phyloP scores from a whole-genome alignment of 1,284 basidiomycete genomes.

The Neolentinus lepideus region DNA sequence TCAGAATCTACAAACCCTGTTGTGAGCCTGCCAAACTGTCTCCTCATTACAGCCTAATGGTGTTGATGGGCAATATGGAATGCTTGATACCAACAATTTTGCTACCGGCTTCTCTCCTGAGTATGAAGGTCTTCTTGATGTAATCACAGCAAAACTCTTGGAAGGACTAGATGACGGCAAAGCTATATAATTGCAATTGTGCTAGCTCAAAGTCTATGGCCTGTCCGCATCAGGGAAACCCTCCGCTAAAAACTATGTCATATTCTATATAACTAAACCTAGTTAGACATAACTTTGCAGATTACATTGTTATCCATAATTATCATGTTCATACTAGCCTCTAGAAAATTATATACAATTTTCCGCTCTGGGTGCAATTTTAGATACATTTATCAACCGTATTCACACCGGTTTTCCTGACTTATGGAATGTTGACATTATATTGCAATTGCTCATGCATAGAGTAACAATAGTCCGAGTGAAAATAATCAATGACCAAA shows the following conservation, averaged over 20 bases:
- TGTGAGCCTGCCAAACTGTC: not conserved
- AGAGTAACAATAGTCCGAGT: too few relatives aligned
- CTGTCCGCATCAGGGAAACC: not conserved
- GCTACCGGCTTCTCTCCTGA: not conserved
- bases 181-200: too few relatives aligned
- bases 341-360: not conserved
- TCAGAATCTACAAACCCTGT: not conserved
- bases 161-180: not conserved
- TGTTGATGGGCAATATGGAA: not conserved
- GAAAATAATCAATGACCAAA: too few relatives aligned
- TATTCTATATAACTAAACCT: not conserved
- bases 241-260: not conserved
- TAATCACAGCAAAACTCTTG: not conserved
- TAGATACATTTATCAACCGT: not conserved
- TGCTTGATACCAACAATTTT: not conserved
- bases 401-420: not conserved
- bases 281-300: too few relatives aligned
- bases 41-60: not conserved
- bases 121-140: not conserved
- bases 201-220: too few relatives aligned
- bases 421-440: not conserved
- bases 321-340: not conserved
- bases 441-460: not conserved
- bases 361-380: not conserved
- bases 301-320: not conserved